Base-by-base conservation (phyloP, 805 yeast species). In the Yamadazyma akitaensis region DNA sequence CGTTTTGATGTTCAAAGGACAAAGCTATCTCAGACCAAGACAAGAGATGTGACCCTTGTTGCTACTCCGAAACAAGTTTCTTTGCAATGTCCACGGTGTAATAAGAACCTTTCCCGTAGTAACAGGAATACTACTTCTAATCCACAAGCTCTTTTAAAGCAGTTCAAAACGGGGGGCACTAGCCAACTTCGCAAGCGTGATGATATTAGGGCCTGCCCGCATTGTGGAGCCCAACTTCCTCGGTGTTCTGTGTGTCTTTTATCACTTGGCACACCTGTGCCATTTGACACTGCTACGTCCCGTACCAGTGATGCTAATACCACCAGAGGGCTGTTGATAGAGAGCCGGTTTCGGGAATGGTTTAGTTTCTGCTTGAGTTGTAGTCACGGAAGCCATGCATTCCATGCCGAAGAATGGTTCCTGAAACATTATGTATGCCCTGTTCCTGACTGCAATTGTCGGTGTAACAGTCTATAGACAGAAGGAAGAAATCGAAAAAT, bases 331-430 rank as follows among this genome's bases (percentile, higher is more conserved):
- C 25, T 49, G 18, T 56, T 58, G 21, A 64, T 70, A 19, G 77
- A 71, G 48, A 65, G 69, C 16, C 66, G 68, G 49, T 80, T 86
- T 61, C 77, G 81, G 49, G 85, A 85, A 51, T 89, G 96, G 96
- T 90, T 92, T 54, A 88, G 94, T 54, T 89, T 89, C 65, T 92
- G 99, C 59, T 67, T 92, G 53, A 80, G 84, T 30, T 92, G 99
- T 61, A 88, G 86, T 60, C 99, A 92, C 58, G 96, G 97, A 0
- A 84, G 84, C 80, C 99, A 92, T 67, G 90, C 96, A 0, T 90
- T 86, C 3, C 99, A 92, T 62, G 97, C 97, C 0, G 90, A 88
- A 52, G 95, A 91, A 58, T 92, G 99, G 99, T 92, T 92, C 62
- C 77, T 84, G 21, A 84, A 83, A 61, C 96, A 91, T 57, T 80